Evolutionary conservation across 495 filamentous ascomycete species (phyloP), one percentile per base, ranked within the genome.

Genomic region (Penicillium coprophilum): DNA sequence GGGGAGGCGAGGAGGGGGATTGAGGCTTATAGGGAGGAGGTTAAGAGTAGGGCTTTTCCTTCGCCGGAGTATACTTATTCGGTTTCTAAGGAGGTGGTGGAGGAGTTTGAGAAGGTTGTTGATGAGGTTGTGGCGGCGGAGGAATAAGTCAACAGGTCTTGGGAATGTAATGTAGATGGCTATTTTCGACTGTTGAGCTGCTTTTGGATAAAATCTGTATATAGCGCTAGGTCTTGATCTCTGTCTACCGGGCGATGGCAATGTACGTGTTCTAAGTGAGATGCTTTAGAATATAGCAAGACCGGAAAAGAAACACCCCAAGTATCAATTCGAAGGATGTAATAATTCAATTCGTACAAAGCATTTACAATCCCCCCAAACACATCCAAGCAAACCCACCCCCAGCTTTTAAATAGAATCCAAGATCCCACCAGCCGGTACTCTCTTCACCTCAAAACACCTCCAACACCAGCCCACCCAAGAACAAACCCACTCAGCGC

Each of bases 31-130:
- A 58, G 69, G 64, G 83, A 84, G 17, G 94, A 99, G 65, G 93
- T 97, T 10, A 97, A 96, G 75, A 87, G 76, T 40, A 80, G 92
- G n/a, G 74, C 78, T 57, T 99, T 96, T 67, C 94, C 94, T 8
- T 87, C 87, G 4, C 70, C 77, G 15, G 90, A 96, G 69, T 91
- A 96, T 74, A 96, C 90, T 2, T 99, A 98, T 72, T 84, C 90
- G 0, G 92, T 97, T 61, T 62, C 85, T 0, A 77, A 83, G 64
- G 85, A 88, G 44, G 91, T 93, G 60, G 72, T 96, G 50, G 77
- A 77, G 30, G 82, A 87, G 52, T 96, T 98, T 70, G 82, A 82
- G 51, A 81, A 77, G 53, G 71, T 81, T 19, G 75, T 84, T 23
- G 73, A 84, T 23, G 65, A 70, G 31, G 36, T 59, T 32, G 20